Evolutionary conservation across 129 eudicot genomes (phyloP), one percentile per base, ranked within the genome.

Genomic region (Kitagawia praeruptora): DNA sequence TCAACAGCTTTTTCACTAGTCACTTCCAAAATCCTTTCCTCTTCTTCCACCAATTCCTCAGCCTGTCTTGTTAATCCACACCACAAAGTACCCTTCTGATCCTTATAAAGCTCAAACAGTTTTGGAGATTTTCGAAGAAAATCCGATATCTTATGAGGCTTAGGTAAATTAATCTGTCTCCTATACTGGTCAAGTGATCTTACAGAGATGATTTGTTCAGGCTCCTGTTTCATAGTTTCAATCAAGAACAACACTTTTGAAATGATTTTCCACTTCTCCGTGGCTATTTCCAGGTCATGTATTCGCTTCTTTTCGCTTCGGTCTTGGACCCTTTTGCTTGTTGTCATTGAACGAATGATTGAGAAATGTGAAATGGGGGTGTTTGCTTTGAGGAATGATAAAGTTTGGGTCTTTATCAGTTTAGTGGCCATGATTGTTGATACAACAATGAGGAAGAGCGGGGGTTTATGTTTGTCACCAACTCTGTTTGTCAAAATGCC

Each of bases 241-340:
- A 95, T 75, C 47, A 95, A 21, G 58, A 86, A 81, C 40, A 92
- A 73, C 80, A 90, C 86, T 82, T 95, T 95, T 42, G 94, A 88
- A 81, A 87, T 76, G 63, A 90, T 87, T 85, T 92, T 95, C 91
- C 88, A 86, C 72, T 86, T 92, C 76, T 95, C 96, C 0, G 88
- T 87, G 10, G 83, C 93, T 13, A 92, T 78, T 85, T 95, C 98
- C 0, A 95, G 98, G 48, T 88, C 89, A 51, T 90, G 93, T 41
- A 95, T 86, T 56, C 97, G 89, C 75, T 92, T 92, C 74, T 89
- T 88, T 87, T 82, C 87, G 93, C 97, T 95, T 45, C 98, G 86
- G 81, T 95, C 97, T 86, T 90, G 92, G 21, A 95, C 98, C 66
- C 97, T 86, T 78, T 83, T 95, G 88, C 92, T 83, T 7, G 89